Base-by-base conservation (phyloP, 2,329 filamentous ascomycete genomes). In the Lasiodiplodia sp. region DNA sequence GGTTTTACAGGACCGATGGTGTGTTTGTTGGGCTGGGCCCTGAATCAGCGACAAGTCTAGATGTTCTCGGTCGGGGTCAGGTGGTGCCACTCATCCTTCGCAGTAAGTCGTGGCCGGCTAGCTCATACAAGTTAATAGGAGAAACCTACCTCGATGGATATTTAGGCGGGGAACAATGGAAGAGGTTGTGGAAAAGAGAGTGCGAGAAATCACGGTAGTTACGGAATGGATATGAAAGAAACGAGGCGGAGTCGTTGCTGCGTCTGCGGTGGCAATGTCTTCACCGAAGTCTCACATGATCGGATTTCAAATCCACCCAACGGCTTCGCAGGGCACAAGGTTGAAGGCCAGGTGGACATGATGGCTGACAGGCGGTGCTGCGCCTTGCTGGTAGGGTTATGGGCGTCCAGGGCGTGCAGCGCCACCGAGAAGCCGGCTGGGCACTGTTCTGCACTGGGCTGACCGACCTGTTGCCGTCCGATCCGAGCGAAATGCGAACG, bases 81-180 rank as follows among this genome's bases (percentile, higher is more conserved):
- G 62, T 66, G 21, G 62, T 66, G 21, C 62, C 62, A 16, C 55
- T 66, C 49, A 21, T 66, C 3, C 23, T 66, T 3, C 44, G 60
- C 23, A 52, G 6, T 34, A 34, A 34, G 11, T 47, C 44, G 21
- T 10, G 37, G 5, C 3, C 21, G 5, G 12, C 18, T 14, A 11
- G 25, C 23, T 47, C n/a, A 11, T 12, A 40, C 18, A 40, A 2
- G 25, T 16, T 65, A 28, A 28, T 66, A 10, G 62, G 62, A 18
- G 62, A 66, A 14, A 53, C 62, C 11, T 66, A 55, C n/a, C n/a
- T 66, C 31, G 21, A 55, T 14, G 34, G 62, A 3, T 66, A 3
- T 66, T 40, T n/a, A 66, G 55, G 62, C 34, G 55, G 12, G 49
- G 62, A 2, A 49, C 25, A 14, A 66, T 66, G 62, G 12, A n/a